Evolutionary conservation across 192 early-diverging fungal species (phyloP).

Genomic region (Phycomyces nitens): DNA sequence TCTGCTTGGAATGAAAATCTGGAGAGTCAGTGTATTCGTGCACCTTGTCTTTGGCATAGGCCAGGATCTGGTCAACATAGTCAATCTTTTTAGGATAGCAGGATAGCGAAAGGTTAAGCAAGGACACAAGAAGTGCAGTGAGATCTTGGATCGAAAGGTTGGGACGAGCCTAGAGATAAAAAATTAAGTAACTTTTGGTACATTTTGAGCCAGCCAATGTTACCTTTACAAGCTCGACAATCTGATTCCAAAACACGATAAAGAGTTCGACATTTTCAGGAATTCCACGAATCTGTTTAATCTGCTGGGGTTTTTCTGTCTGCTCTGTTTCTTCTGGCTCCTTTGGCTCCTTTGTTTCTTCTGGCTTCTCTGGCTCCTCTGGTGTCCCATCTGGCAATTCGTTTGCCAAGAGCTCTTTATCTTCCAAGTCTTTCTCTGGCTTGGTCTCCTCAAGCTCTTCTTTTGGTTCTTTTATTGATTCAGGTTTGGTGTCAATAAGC

Average conservation of each 20-base stretch:
- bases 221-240: conserved; percentile 86
- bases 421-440: conserved; percentile 39
- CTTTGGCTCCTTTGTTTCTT: conserved; percentile 14
- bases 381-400: conserved; percentile 13
- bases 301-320: conserved; percentile 29
- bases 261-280: conserved; percentile 88
- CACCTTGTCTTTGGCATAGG: conserved; percentile 80
- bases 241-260: conserved; percentile 96
- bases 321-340: conserved; percentile 25
- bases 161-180: conserved; percentile 82
- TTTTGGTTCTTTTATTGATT: conserved; percentile 10
- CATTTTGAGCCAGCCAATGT: no score
- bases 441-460: conserved; percentile 19
- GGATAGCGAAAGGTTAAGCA: conserved; percentile 87
- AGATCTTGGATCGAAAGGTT: conserved; percentile 92
- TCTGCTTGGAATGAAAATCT: conserved; percentile 66
- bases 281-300: conserved; percentile 66
- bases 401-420: conserved; percentile 15
- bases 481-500: conserved; percentile 5
- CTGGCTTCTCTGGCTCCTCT: conserved; percentile 13
- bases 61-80: conserved; percentile 89
- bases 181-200: no score
- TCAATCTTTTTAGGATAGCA: conserved; percentile 86
- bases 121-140: conserved; percentile 83
- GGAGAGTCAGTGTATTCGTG: conserved; percentile 58